Evolutionary conservation across 441 rosid species (phyloP).

Genomic region (Euphorbia celastroides): DNA sequence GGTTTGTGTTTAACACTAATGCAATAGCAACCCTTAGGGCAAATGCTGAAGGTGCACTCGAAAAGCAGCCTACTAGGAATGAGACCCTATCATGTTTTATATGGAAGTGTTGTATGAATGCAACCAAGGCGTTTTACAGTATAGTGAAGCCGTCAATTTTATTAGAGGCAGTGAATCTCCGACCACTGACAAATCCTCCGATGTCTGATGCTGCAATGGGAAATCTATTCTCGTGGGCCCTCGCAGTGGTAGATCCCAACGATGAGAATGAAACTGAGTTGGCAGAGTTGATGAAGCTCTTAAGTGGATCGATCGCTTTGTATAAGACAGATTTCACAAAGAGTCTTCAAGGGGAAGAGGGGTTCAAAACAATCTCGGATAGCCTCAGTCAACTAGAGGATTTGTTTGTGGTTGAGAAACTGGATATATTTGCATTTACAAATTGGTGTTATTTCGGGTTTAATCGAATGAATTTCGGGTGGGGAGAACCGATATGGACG

Average conservation of each 20-base stretch:
- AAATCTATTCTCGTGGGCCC: conserved; percentile 26
- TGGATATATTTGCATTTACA: conserved; percentile 25
- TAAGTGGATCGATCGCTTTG: conserved; percentile 14
- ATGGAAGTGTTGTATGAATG: conserved; percentile 23
- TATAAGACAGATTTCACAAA: conserved; percentile 12
- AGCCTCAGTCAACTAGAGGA: conserved; percentile 18
- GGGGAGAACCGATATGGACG: conserved; percentile 23
- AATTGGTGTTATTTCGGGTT: conserved; percentile 17
- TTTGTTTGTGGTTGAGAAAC: conserved; percentile 11
- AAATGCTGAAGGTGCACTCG: background rate
- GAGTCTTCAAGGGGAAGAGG: conserved; percentile 20
- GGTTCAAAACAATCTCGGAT: conserved; percentile 13
- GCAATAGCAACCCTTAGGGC: conserved; percentile 10
- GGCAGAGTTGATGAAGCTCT: conserved; percentile 3
- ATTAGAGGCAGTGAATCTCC: conserved; percentile 28
- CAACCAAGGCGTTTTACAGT: background rate
- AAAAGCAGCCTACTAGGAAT: background rate
- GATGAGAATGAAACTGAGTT: conserved; percentile 6
- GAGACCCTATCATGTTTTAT: conserved; percentile 20
- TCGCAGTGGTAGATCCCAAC: conserved; percentile 6
- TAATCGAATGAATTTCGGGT: conserved; percentile 15
- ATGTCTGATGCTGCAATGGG: conserved; percentile 13
- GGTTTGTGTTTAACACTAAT: conserved; percentile 20
- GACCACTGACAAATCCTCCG: conserved; percentile 17
- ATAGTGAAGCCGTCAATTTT: conserved; percentile 19